A percentile compares a stretch with the other conserved stretches of the same genome.
phyloP scores from a whole-genome alignment of 2,329 filamentous ascomycete species.

The Hypoxylon sp. region DNA sequence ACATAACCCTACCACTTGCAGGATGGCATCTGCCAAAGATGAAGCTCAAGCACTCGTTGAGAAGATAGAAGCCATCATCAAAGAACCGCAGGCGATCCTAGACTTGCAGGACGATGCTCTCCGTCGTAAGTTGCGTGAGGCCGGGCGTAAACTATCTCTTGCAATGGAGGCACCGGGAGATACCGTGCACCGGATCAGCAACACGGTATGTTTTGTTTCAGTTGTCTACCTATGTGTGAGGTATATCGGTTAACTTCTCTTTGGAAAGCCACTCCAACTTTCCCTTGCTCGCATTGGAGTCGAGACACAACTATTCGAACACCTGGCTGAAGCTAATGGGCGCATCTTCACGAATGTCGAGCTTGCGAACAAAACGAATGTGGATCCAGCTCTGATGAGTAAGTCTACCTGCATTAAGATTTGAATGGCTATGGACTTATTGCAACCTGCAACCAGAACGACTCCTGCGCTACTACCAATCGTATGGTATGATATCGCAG shows the following conservation, averaged over 20 bases:
- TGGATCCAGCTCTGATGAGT: constrained; percentile 40
- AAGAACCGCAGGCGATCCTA: neutral
- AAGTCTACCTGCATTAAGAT: too few relatives aligned
- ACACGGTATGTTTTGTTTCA: constrained; percentile 26
- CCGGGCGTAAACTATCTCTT: neutral
- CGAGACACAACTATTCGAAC: constrained; percentile 22
- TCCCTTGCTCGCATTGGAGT: constrained; percentile 18
- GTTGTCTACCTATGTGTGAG: too few relatives aligned
- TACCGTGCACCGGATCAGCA: constrained; percentile 27
- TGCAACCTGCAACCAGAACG: too few relatives aligned
- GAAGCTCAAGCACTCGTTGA: neutral
- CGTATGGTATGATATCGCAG: too few relatives aligned
- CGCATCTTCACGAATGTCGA: constrained; percentile 7
- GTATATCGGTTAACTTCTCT: too few relatives aligned
- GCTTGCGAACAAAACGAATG: constrained; percentile 10
- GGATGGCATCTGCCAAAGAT: neutral
- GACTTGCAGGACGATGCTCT: neutral
- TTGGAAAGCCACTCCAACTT: constrained; percentile 22
- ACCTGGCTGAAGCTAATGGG: neutral
- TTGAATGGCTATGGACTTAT: too few relatives aligned
- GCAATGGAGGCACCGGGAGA: constrained; percentile 30
- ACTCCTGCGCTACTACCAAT: too few relatives aligned
- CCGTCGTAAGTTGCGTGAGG: neutral
- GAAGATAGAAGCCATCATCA: neutral
- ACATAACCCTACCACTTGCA: neutral